Evolutionary conservation across 805 yeast species (phyloP).

Genomic region (Yamadazyma olivae): DNA sequence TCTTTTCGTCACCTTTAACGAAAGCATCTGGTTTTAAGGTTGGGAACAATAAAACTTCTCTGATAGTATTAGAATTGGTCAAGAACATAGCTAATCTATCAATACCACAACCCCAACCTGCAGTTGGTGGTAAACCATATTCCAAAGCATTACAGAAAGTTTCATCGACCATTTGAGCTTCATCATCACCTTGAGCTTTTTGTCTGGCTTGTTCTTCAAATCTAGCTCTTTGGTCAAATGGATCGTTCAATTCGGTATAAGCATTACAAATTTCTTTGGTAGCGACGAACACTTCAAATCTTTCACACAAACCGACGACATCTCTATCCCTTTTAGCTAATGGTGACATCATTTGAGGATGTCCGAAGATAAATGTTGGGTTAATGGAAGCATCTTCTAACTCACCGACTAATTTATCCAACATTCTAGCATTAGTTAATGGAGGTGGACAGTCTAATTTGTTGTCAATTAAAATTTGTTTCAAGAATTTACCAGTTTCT

Average conservation of each 20-base stretch:
- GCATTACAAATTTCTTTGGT: constrained; percentile 98
- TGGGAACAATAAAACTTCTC: constrained; percentile 98
- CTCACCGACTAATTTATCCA: constrained; percentile 96
- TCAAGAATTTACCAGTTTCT: constrained; percentile 89
- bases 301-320: constrained; percentile 92
- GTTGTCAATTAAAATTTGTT: constrained; percentile 70
- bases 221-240: constrained; percentile 95
- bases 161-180: constrained; percentile 95
- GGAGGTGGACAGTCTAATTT: constrained; percentile 90
- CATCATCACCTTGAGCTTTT: constrained; percentile 98
- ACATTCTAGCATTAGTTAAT: constrained; percentile 96
- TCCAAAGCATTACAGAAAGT: constrained; percentile 96
- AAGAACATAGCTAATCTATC: constrained; percentile 98
- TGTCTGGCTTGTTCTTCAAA: constrained; percentile 99
- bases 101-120: constrained; percentile 99
- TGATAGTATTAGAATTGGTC: constrained; percentile 92
- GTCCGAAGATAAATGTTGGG: constrained; percentile 98
- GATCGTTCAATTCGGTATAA: constrained; percentile 98
- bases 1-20: constrained; percentile 34
- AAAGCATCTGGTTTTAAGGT: constrained; percentile 89
- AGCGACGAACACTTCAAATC: constrained; percentile 97
- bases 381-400: constrained; percentile 91
- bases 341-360: constrained; percentile 99
- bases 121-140: constrained; percentile 98
- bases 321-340: constrained; percentile 94